A percentile compares a stretch with the other conserved stretches of the same genome.
Conservation (phyloP, 2,329 filamentous ascomycete genomes). For the Xenoacremonium recifei region DNA sequence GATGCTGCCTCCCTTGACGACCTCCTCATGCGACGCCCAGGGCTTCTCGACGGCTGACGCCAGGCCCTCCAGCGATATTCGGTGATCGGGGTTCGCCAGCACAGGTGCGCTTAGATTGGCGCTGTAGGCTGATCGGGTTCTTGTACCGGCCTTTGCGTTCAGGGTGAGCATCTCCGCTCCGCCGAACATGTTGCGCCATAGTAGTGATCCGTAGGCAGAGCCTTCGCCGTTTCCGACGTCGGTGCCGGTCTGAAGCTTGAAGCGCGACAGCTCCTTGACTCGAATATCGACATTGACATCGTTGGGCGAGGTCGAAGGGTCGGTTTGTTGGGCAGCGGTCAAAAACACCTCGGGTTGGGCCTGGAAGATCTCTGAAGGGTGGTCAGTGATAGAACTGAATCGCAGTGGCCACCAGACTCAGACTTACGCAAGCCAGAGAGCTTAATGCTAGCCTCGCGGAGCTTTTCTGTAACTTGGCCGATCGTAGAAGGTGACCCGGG, state of each 20-base stretch:
- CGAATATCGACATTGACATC: slow-evolving; percentile 83
- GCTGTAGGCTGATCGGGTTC: slow-evolving; percentile 89
- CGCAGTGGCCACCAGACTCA: neutral
- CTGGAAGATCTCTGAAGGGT: slow-evolving; percentile 74
- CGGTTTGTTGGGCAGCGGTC: slow-evolving; percentile 68
- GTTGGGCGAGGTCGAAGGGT: slow-evolving; percentile 67
- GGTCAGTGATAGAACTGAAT: slow-evolving; percentile 21
- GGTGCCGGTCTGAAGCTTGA: slow-evolving; percentile 90
- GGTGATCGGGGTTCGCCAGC: slow-evolving; percentile 77
- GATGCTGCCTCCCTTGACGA: slow-evolving; percentile 71
- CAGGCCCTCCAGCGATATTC: slow-evolving; percentile 75
- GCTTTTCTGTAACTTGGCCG: slow-evolving; percentile 71
- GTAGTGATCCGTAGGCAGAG: slow-evolving; percentile 83
- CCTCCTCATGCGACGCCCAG: slow-evolving; percentile 94
- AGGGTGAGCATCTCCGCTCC: slow-evolving; percentile 87
- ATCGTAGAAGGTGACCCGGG: slow-evolving; percentile 71
- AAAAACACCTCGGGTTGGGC: slow-evolving; percentile 79
- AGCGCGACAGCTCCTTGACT: slow-evolving; percentile 76
- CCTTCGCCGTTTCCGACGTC: slow-evolving; percentile 93
- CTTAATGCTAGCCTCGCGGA: slow-evolving; percentile 70
- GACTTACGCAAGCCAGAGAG: slow-evolving; percentile 76
- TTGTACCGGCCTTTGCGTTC: slow-evolving; percentile 84
- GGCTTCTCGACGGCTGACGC: slow-evolving; percentile 83
- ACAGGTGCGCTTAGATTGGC: slow-evolving; percentile 82
- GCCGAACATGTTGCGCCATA: slow-evolving; percentile 90